These are phyloP conservation scores for Selenicereus undatus DNA, from an alignment of 148 eudicot species.

Conservation along the genomic window DNA sequence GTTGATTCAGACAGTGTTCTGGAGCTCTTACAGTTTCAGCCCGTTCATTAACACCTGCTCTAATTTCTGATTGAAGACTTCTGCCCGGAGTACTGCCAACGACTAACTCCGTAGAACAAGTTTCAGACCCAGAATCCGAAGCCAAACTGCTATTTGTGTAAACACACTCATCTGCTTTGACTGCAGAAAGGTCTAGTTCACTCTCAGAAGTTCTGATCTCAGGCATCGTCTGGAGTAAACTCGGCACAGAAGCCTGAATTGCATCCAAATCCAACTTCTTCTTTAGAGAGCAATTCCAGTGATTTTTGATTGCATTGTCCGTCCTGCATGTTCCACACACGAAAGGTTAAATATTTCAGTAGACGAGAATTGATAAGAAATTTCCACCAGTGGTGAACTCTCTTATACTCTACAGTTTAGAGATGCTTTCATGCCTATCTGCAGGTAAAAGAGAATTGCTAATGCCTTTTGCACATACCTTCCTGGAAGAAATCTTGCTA, in stretches of 20 bases:
- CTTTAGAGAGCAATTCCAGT: constrained; percentile 79
- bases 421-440: background rate
- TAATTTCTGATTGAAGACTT: constrained; percentile 22
- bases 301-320: constrained; percentile 90
- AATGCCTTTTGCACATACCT: constrained; percentile 40
- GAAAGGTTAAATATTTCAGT: background rate
- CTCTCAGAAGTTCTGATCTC: constrained; percentile 24
- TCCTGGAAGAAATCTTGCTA: constrained; percentile 83
- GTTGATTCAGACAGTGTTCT: constrained; percentile 14
- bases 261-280: constrained; percentile 46
- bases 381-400: background rate
- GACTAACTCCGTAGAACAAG: constrained; percentile 51
- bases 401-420: background rate
- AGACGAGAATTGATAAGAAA: background rate
- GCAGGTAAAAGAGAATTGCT: background rate
- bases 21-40: constrained; percentile 21
- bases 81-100: constrained; percentile 38
- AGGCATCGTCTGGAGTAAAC: constrained; percentile 21
- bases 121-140: constrained; percentile 25
- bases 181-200: constrained; percentile 17
- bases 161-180: constrained; percentile 2
- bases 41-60: constrained; percentile 9
- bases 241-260: constrained; percentile 26
- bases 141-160: constrained; percentile 4
- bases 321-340: constrained; percentile 41